Evolutionary conservation across 768 basidiomycete genomes (phyloP).

Genomic region (Tulasnella calospora): DNA sequence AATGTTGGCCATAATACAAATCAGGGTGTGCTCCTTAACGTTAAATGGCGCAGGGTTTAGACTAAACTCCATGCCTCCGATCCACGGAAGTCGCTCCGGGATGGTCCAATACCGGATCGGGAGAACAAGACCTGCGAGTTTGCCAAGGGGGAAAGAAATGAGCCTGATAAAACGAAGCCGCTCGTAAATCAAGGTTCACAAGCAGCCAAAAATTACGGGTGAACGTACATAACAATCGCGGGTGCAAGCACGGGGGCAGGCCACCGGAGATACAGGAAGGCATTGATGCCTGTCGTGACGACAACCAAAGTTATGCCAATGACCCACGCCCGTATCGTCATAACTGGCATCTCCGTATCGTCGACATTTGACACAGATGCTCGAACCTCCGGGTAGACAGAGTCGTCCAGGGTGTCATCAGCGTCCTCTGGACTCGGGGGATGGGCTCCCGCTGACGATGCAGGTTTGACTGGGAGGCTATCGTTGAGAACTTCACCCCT

Average conservation of each 20-base stretch:
- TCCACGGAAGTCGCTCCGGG: conserved; percentile 42
- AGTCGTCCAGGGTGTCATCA: conserved; percentile 59
- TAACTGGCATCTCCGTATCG: conserved; percentile 95
- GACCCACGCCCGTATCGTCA: conserved; percentile 87
- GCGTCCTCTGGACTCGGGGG: neutral
- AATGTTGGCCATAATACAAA: conserved; percentile 86
- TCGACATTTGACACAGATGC: conserved; percentile 98
- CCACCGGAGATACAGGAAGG: conserved; percentile 91
- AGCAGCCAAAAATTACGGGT: conserved; percentile 46
- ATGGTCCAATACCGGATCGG: conserved; percentile 65
- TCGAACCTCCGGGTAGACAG: conserved; percentile 92
- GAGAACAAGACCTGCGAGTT: conserved; percentile 74
- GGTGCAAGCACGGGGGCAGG: conserved; percentile 83
- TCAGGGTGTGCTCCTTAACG: conserved; percentile 89
- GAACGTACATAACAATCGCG: conserved; percentile 57
- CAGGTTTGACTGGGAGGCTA: neutral
- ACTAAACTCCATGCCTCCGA: conserved; percentile 59
- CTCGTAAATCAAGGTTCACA: conserved; percentile 28
- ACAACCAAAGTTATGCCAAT: conserved; percentile 58
- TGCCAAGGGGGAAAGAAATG: conserved; percentile 87
- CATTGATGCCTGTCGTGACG: conserved; percentile 65
- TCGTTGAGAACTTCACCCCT: neutral
- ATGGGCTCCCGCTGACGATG: neutral
- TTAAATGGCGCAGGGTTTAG: conserved; percentile 97
- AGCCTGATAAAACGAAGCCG: conserved; percentile 46